These are phyloP conservation scores for Dittrichia graveolens DNA, from an alignment of 129 eudicot species.

Conservation along the genomic window DNA sequence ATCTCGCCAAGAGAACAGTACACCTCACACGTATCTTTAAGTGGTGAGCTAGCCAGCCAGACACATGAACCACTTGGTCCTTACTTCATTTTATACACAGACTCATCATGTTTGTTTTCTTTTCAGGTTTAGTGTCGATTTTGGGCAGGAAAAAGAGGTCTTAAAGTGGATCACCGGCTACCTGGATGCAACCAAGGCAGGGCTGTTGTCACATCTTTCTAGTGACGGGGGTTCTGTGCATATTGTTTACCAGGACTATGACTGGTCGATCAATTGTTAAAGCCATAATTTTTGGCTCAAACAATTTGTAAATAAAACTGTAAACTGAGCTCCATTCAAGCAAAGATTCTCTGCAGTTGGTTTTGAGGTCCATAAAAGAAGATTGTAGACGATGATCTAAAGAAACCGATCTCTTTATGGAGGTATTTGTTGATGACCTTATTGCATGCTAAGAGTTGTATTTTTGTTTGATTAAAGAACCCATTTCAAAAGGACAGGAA, in stretches of 20 bases:
- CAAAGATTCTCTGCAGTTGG: conserved; percentile 15
- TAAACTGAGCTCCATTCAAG: conserved; percentile 20
- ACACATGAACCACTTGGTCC: neutral
- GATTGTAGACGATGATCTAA: conserved; percentile 16
- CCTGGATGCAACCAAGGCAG: conserved; percentile 84
- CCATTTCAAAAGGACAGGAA: conserved; percentile 41
- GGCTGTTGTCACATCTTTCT: conserved; percentile 80
- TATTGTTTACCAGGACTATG: conserved; percentile 71
- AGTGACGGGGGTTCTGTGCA: conserved; percentile 71
- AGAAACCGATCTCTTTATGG: conserved; percentile 14
- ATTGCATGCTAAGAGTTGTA: conserved; percentile 19
- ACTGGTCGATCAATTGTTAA: conserved; percentile 75
- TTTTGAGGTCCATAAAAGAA: conserved; percentile 17
- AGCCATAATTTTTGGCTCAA: neutral
- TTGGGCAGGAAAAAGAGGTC: conserved; percentile 81
- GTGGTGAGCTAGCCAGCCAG: conserved; percentile 55
- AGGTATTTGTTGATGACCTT: conserved; percentile 6
- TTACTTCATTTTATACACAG: neutral
- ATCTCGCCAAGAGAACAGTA: conserved; percentile 82
- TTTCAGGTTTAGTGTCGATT: conserved; percentile 84
- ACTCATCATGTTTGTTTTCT: conserved; percentile 7
- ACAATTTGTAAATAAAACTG: conserved; percentile 31
- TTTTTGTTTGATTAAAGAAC: conserved; percentile 36
- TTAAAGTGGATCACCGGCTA: conserved; percentile 69
- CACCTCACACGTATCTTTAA: conserved; percentile 71